A percentile compares a stretch with the other conserved stretches of the same genome.
phyloP scores from a whole-genome alignment of 1,284 basidiomycete genomes.

The Austroboletus novae-zelandiae region DNA sequence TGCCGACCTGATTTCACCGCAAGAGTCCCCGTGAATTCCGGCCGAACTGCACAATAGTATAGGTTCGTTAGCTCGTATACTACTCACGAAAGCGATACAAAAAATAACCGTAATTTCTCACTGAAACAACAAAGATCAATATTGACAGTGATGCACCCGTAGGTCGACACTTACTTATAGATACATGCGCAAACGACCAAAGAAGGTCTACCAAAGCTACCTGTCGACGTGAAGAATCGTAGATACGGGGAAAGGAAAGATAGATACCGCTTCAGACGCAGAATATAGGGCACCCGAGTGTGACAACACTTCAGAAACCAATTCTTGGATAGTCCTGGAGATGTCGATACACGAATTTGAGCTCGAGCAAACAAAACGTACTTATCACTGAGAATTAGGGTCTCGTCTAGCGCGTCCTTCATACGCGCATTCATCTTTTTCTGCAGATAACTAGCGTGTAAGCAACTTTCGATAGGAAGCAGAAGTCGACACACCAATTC shows the following conservation, averaged over 20 bases:
- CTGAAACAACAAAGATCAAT: slow-evolving; percentile 35
- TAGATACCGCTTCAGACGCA: slow-evolving; percentile 78
- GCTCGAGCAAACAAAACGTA: slow-evolving; percentile 25
- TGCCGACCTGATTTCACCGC: slow-evolving; percentile 86
- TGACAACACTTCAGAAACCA: slow-evolving; percentile 62
- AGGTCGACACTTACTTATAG: slow-evolving; percentile 56
- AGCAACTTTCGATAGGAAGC: neutral
- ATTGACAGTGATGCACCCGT: neutral
- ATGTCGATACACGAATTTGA: neutral
- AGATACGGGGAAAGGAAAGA: neutral
- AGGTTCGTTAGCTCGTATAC: too few relatives aligned
- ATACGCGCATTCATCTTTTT: slow-evolving; percentile 83
- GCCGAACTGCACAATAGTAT: slow-evolving; percentile 57
- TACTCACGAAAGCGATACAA: slow-evolving; percentile 1
- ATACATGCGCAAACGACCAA: slow-evolving; percentile 79
- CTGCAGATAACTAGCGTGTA: slow-evolving; percentile 21
- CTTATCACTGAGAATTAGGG: slow-evolving; percentile 79
- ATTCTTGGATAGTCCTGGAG: slow-evolving; percentile 68
- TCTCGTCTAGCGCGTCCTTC: slow-evolving; percentile 82
- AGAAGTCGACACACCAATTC: slow-evolving; percentile 58
- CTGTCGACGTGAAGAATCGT: slow-evolving; percentile 33
- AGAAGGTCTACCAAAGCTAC: slow-evolving; percentile 84
- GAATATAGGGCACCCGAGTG: slow-evolving; percentile 79
- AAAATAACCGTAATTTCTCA: slow-evolving; percentile 65
- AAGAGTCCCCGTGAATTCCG: slow-evolving; percentile 82